Conservation (phyloP, 2,329 filamentous ascomycete species). For the Capronia epimyces region DNA sequence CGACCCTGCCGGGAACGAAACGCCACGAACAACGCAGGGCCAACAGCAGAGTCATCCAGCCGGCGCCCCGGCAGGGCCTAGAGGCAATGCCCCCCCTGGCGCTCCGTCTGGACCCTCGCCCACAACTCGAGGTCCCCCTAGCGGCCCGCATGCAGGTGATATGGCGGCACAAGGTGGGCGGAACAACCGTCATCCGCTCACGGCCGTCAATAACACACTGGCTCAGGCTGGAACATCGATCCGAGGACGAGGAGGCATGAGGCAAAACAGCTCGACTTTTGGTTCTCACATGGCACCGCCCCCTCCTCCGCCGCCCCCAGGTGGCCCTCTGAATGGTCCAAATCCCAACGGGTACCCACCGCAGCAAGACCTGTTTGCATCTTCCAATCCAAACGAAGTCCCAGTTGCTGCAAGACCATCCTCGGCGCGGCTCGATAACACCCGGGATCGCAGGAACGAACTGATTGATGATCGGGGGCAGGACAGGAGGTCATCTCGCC, state of each 20-base stretch:
- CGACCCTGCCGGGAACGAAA: constrained; percentile 22
- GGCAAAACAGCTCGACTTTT: constrained; percentile 32
- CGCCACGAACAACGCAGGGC: constrained; percentile 22
- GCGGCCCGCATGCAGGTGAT: constrained; percentile 35
- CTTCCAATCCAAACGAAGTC: constrained; percentile 28
- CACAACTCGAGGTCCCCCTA: constrained; percentile 35
- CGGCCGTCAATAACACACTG: constrained; percentile 44
- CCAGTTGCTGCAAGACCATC: constrained; percentile 27
- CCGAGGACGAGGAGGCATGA: constrained; percentile 37
- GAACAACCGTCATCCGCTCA: constrained; percentile 42
- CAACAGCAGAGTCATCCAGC: constrained; percentile 28
- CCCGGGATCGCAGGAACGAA: constrained; percentile 20
- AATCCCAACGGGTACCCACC: constrained; percentile 29
- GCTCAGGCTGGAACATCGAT: constrained; percentile 40
- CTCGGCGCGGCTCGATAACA: constrained; percentile 21
- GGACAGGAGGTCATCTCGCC: constrained; percentile 24
- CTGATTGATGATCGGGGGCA: constrained; percentile 21
- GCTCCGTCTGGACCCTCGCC: constrained; percentile 36
- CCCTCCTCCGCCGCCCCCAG: constrained; percentile 28
- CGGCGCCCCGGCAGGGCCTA: constrained; percentile 37
- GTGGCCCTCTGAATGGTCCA: constrained; percentile 33
- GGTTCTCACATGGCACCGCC: constrained; percentile 27
- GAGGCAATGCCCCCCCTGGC: constrained; percentile 33
- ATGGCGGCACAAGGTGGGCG: constrained; percentile 36
- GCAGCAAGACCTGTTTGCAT: constrained; percentile 34